phyloP scores from a whole-genome alignment of 2,329 filamentous ascomycete species.

The Fusarium sp. region DNA sequence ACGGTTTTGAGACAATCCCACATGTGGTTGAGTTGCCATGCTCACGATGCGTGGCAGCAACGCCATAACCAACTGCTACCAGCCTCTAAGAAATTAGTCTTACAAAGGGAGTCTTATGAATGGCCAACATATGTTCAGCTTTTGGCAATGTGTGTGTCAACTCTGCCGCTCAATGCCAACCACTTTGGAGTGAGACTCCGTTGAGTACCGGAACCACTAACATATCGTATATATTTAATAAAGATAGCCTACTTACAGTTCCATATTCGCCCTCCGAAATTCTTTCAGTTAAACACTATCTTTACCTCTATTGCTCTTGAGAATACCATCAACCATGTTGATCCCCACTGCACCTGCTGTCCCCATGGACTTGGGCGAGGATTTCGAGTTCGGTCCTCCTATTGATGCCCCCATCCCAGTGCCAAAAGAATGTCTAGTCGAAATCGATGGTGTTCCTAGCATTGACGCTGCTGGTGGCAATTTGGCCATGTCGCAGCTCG shows the following conservation, averaged over 20 bases:
- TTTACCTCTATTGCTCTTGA: neutral
- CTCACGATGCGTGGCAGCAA: neutral
- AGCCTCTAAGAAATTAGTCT: neutral
- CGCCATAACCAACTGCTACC: neutral
- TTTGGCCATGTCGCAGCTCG: conserved; percentile 27
- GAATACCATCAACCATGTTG: neutral
- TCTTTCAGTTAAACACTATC: too few species aligned
- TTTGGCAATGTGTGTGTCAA: neutral
- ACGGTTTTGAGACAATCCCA: neutral
- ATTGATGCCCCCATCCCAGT: conserved; percentile 24
- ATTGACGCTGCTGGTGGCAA: conserved; percentile 9
- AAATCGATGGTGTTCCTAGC: conserved; percentile 15
- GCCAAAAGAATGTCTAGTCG: conserved; percentile 5
- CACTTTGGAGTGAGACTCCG: neutral
- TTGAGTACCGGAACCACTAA: neutral
- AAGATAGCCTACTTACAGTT: neutral
- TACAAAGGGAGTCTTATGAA: neutral
- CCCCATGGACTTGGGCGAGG: conserved; percentile 25
- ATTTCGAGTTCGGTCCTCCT: conserved; percentile 32
- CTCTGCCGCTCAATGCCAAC: neutral
- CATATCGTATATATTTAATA: neutral
- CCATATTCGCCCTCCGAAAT: neutral
- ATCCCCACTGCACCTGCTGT: conserved; percentile 25
- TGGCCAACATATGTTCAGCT: conserved; percentile 1
- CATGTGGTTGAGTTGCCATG: neutral